Evolutionary conservation across 169 alveolate genomes (phyloP).

Genomic region (Eimeria praecox): DNA sequence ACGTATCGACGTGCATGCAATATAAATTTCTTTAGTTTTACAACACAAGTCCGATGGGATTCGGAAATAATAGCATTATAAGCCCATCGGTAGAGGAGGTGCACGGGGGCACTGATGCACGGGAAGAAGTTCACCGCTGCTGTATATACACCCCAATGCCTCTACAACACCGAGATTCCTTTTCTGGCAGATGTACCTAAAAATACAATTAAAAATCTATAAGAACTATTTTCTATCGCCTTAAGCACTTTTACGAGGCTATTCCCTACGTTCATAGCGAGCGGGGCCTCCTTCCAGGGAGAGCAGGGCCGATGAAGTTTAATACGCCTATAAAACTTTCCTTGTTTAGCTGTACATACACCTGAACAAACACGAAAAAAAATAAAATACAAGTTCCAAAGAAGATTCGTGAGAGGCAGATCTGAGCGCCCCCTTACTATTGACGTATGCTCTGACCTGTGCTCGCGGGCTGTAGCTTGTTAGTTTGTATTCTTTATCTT

Average conservation of each 20-base stretch:
- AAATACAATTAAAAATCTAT: not conserved
- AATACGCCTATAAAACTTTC: not conserved
- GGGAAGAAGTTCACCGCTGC: constrained; percentile 4
- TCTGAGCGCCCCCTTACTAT: not conserved
- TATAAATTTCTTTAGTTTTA: not conserved
- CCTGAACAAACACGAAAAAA: not conserved
- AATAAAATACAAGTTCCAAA: not conserved
- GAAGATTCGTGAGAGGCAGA: not conserved
- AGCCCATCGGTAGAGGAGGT: not conserved
- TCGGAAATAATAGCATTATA: not conserved
- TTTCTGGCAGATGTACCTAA: not conserved
- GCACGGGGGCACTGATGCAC: constrained; percentile 23
- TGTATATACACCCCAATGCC: not conserved
- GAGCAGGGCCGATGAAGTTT: not conserved
- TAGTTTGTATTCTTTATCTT: no score
- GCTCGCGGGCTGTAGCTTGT: no score
- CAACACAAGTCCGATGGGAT: not conserved
- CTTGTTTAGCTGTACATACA: not conserved
- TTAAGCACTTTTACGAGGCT: not conserved
- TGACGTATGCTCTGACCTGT: not conserved
- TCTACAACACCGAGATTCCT: not conserved
- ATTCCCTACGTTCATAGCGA: not conserved
- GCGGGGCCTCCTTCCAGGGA: not conserved
- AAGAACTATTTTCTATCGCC: no score
- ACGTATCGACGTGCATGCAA: constrained; percentile 50